Base-by-base conservation (phyloP, 2,329 filamentous ascomycete species). In the Gliomastix tumulicola region DNA sequence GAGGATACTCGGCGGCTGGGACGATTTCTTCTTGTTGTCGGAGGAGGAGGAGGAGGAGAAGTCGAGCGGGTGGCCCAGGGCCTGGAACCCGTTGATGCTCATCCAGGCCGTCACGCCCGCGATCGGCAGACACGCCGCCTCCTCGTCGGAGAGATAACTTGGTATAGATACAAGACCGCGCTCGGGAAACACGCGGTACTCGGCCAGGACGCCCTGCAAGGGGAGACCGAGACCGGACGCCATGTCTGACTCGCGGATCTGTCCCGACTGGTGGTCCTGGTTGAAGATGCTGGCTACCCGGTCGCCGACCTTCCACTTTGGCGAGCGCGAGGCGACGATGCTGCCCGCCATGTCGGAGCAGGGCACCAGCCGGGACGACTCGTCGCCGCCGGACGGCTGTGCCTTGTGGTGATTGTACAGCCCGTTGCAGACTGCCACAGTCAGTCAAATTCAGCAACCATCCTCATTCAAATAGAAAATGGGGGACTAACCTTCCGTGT, bases 271-370 rank as follows among this genome's bases (percentile, higher is more conserved):
- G 48, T 76, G 70, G 7, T 57, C 59, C 52, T 74, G 69, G 46
- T 71, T 71, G 57, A 84, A 86, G 35, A 74, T 82, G 16, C 72
- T 72, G 38, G 83, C 66, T 27, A 87, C 81, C n/a, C 79, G 74
- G 39, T 83, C 74, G 40, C 81, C 80, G 13, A 62, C 30, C 37
- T 66, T 63, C 62, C 74, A 75, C 22, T 49, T 46, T 6, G 43
- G 32, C 6, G 60, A 59, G 4, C 56, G 51, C 9, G 64, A 59
- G n/a, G 59, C 62, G 3, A 74, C 60, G 32, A 86, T 63, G 8
- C 67, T 66, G 31, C 82, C 82, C 57, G 79, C 82, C 68, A 82
- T 83, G 56, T 87, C 82, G 17, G 79, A 82, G 55, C 76, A 81
- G 2, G 80, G 79, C 2, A 85, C 75, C 11, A 84, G 48, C 38